Evolutionary conservation across 2,329 filamentous ascomycete species (phyloP).

Genomic region (Zasmidium angulare): DNA sequence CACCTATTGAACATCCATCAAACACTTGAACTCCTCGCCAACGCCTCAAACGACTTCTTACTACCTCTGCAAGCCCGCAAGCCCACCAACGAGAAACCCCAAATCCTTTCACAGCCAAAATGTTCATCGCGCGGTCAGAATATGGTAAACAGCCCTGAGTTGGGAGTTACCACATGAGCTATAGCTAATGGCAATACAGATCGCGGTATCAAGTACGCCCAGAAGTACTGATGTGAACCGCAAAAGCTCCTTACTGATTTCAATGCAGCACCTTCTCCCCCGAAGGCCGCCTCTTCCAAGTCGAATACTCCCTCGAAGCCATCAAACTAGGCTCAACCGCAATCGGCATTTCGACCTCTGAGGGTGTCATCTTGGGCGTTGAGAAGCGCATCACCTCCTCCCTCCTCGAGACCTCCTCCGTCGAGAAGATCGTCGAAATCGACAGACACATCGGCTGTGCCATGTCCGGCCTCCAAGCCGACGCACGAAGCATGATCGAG

Average conservation of each 20-base stretch:
- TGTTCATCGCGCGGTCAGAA: constrained; percentile 99
- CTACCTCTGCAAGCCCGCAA: not conserved
- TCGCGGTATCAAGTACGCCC: constrained; percentile 87
- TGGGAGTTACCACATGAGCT: constrained; percentile 18
- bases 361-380: constrained; percentile 93
- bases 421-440: constrained; percentile 99
- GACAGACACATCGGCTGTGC: constrained; percentile 98
- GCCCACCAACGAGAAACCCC: not conserved
- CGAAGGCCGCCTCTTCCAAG: constrained; percentile 98
- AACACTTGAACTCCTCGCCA: not conserved
- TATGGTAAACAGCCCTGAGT: constrained; percentile 70
- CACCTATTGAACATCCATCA: not conserved
- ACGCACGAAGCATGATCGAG: constrained; percentile 96
- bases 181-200: constrained; percentile 56
- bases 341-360: constrained; percentile 91
- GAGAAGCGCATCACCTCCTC: constrained; percentile 99
- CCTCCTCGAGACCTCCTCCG: constrained; percentile 93
- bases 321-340: constrained; percentile 99
- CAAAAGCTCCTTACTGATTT: constrained; percentile 21
- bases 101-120: constrained; percentile 54
- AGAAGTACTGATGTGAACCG: constrained; percentile 12
- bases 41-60: not conserved
- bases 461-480: constrained; percentile 96
- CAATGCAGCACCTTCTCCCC: constrained; percentile 89
- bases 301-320: constrained; percentile 99